phyloP scores from a whole-genome alignment of 2,329 filamentous ascomycete genomes.

The Proliferodiscus dingleyae region DNA sequence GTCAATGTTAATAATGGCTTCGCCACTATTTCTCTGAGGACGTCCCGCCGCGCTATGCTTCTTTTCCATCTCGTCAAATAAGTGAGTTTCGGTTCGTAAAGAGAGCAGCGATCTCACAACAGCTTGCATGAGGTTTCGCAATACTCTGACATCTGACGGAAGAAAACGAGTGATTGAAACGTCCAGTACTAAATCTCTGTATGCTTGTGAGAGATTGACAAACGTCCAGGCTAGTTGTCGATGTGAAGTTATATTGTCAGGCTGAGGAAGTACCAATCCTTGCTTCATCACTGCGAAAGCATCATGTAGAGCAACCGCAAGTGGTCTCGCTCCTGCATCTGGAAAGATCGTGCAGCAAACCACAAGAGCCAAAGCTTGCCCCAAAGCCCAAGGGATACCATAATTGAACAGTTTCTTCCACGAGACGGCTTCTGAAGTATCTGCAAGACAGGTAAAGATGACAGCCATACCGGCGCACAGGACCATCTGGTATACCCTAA shows the following conservation, averaged over 20 bases:
- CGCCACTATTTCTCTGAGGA: slow-evolving; percentile 12
- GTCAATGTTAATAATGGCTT: slow-evolving; percentile 36
- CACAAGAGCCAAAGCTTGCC: slow-evolving; percentile 47
- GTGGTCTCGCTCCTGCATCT: slow-evolving; percentile 49
- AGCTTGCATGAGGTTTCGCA: slow-evolving; percentile 52
- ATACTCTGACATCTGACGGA: slow-evolving; percentile 43
- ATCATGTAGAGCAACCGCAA: slow-evolving; percentile 44
- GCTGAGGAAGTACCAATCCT: slow-evolving; percentile 36
- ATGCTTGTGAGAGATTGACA: slow-evolving; percentile 50
- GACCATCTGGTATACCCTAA: slow-evolving; percentile 51
- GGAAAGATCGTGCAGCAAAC: slow-evolving; percentile 47
- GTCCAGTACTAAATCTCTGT: slow-evolving; percentile 52
- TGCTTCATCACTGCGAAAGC: slow-evolving; percentile 43
- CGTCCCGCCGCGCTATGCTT: not conserved
- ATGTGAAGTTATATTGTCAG: slow-evolving; percentile 34
- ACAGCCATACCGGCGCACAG: slow-evolving; percentile 52
- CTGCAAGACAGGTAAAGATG: slow-evolving; percentile 48
- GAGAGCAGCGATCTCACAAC: slow-evolving; percentile 50
- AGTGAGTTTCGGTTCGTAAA: slow-evolving; percentile 43
- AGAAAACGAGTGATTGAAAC: slow-evolving; percentile 50
- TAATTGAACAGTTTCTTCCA: slow-evolving; percentile 50
- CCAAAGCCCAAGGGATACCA: slow-evolving; percentile 51
- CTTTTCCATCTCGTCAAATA: slow-evolving; percentile 37
- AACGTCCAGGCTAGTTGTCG: slow-evolving; percentile 46
- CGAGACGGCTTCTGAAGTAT: slow-evolving; percentile 40